These are phyloP conservation scores for Zoysia pacifica DNA, from an alignment of 176 grass and related monocot species.

Conservation along the genomic window DNA sequence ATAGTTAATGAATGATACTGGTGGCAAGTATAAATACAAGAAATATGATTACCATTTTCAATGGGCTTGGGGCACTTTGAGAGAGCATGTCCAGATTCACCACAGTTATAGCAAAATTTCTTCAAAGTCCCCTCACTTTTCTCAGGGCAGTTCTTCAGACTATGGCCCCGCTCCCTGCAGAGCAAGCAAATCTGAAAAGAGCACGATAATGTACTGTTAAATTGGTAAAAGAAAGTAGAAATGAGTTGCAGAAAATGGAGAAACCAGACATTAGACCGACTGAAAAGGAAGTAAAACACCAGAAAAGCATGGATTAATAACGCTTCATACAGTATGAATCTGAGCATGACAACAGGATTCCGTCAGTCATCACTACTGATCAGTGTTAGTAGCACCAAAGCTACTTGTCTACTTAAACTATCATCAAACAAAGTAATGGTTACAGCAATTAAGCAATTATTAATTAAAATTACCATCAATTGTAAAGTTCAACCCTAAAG, in stretches of 20 bases:
- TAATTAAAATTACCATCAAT: not conserved
- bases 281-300: not conserved
- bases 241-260: not conserved
- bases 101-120: constrained; percentile 95
- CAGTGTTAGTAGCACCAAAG: not conserved
- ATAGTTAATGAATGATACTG: constrained; percentile 7
- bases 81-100: constrained; percentile 78
- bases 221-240: not conserved
- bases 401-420: not conserved
- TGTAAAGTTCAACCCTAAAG: not conserved
- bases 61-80: constrained; percentile 75
- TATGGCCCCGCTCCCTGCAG: constrained; percentile 81
- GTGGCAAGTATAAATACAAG: not conserved
- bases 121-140: constrained; percentile 60
- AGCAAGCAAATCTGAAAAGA: constrained; percentile 81
- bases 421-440: not conserved
- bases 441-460: not conserved
- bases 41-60: constrained; percentile 64
- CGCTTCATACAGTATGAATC: not conserved
- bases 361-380: constrained; percentile 16
- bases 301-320: not conserved
- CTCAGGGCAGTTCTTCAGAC: constrained; percentile 86
- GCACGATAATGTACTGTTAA: not conserved
- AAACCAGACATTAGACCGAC: constrained; percentile 13
- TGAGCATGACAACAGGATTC: not conserved